Evolutionary conservation across 768 basidiomycete genomes (phyloP).

Genomic region (Amanita fuliginea): DNA sequence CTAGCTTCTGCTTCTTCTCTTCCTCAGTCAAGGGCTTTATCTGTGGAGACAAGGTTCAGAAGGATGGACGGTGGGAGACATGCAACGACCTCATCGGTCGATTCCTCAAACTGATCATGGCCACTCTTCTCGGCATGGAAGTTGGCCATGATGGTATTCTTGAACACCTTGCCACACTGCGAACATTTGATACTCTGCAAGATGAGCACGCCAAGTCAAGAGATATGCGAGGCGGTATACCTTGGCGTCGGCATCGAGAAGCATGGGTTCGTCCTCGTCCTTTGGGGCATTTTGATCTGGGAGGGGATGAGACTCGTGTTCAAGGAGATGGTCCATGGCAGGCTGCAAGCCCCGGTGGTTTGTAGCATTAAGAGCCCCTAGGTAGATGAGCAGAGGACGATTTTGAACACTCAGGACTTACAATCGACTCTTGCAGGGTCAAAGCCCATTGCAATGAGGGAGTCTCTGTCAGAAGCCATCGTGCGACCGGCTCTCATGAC

Average conservation of each 20-base stretch:
- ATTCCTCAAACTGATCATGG: constrained; percentile 94
- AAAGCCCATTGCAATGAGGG: constrained; percentile 80
- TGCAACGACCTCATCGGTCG: constrained; percentile 69
- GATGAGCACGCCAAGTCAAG: not conserved
- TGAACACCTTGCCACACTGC: constrained; percentile 78
- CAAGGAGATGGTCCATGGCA: constrained; percentile 83
- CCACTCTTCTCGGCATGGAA: constrained; percentile 94
- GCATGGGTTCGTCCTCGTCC: constrained; percentile 6
- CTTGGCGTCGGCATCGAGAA: constrained; percentile 45
- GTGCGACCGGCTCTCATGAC: constrained; percentile 1
- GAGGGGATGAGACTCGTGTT: constrained; percentile 65
- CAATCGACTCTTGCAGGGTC: constrained; percentile 78
- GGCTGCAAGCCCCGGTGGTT: constrained; percentile 77
- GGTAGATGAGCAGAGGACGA: constrained; percentile 6
- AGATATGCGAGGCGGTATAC: constrained; percentile 20
- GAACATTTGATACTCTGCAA: constrained; percentile 73
- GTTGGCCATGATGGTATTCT: constrained; percentile 77
- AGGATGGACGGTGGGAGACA: constrained; percentile 1
- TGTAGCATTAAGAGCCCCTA: constrained; percentile 88
- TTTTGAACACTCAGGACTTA: constrained; percentile 17
- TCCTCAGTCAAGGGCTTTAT: constrained; percentile 93
- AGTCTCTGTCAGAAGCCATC: constrained; percentile 60
- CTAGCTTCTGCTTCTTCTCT: constrained; percentile 75
- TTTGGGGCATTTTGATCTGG: constrained; percentile 45
- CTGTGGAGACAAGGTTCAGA: constrained; percentile 23